Evolutionary conservation across 2,329 filamentous ascomycete species (phyloP).

Genomic region (Ceratocystis lukuohia): DNA sequence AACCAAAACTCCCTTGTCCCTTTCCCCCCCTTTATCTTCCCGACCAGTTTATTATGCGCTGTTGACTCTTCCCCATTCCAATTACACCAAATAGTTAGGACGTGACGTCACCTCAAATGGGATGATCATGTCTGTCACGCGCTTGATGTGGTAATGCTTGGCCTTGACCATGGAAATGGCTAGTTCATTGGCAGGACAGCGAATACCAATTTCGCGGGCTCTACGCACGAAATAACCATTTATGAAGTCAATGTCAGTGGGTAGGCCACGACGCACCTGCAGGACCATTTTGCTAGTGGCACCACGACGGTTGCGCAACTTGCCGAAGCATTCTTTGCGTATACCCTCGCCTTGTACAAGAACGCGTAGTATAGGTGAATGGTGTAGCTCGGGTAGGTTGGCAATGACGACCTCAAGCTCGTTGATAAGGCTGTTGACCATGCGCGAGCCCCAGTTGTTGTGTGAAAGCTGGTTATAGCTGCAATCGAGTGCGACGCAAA

Average conservation of each 20-base stretch:
- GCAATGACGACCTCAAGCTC: constrained; percentile 64
- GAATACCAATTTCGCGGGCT: constrained; percentile 59
- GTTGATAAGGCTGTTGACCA: constrained; percentile 56
- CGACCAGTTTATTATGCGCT: too few species aligned
- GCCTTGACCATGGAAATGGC: constrained; percentile 60
- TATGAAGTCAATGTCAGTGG: constrained; percentile 68
- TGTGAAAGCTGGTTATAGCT: constrained; percentile 57
- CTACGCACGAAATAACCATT: constrained; percentile 76
- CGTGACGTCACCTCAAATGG: constrained; percentile 28
- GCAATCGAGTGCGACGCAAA: constrained; percentile 67
- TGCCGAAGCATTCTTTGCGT: constrained; percentile 45
- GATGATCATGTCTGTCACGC: constrained; percentile 27
- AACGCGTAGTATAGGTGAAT: constrained; percentile 42
- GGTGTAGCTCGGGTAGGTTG: constrained; percentile 58
- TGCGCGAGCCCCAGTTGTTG: constrained; percentile 50
- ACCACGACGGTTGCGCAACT: constrained; percentile 43
- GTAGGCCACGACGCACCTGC: constrained; percentile 45
- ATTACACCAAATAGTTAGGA: constrained; percentile 7
- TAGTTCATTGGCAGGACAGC: constrained; percentile 58
- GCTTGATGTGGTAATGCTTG: constrained; percentile 36
- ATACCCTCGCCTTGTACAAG: constrained; percentile 47
- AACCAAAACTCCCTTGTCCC: neutral
- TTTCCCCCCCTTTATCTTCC: neutral
- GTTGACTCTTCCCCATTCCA: neutral
- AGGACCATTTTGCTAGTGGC: constrained; percentile 51